These are phyloP conservation scores for Aspergillus coremiiformis DNA, from an alignment of 495 filamentous ascomycete genomes.

Conservation along the genomic window DNA sequence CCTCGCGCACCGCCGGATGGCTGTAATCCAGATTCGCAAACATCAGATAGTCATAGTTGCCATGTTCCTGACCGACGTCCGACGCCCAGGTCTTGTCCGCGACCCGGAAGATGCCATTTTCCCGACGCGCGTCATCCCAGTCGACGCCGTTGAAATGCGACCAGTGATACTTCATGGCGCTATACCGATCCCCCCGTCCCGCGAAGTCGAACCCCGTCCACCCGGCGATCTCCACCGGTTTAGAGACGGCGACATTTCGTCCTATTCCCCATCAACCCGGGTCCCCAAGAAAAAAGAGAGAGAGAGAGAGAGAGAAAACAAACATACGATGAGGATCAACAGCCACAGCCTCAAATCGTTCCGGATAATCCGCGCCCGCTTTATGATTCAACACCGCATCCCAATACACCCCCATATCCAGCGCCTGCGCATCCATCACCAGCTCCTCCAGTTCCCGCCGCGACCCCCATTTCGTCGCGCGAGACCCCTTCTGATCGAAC, in stretches of 20 bases:
- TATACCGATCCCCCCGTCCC: slow-evolving; percentile 52
- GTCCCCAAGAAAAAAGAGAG: neutral
- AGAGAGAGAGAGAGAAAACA: neutral
- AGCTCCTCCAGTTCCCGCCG: slow-evolving; percentile 55
- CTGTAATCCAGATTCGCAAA: slow-evolving; percentile 60
- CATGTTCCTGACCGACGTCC: slow-evolving; percentile 58
- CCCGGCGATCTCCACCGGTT: slow-evolving; percentile 54
- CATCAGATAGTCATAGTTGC: slow-evolving; percentile 69
- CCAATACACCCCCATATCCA: slow-evolving; percentile 57
- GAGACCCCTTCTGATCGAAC: slow-evolving; percentile 62
- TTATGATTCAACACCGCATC: slow-evolving; percentile 76
- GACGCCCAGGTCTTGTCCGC: slow-evolving; percentile 54
- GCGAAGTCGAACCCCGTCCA: slow-evolving; percentile 65
- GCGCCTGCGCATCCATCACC: slow-evolving; percentile 37
- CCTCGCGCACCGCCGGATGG: slow-evolving; percentile 55
- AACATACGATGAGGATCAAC: slow-evolving; percentile 48
- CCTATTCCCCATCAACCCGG: slow-evolving; percentile 22
- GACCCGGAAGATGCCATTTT: slow-evolving; percentile 62
- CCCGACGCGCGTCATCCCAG: slow-evolving; percentile 51
- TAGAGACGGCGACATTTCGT: slow-evolving; percentile 46
- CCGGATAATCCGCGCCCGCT: slow-evolving; percentile 58
- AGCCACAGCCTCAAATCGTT: slow-evolving; percentile 52
- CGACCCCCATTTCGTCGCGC: slow-evolving; percentile 62
- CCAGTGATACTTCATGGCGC: slow-evolving; percentile 58
- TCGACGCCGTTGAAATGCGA: slow-evolving; percentile 66